Conservation (phyloP, 352 stramenopile genomes). For the Phytophthora gonapodyides region DNA sequence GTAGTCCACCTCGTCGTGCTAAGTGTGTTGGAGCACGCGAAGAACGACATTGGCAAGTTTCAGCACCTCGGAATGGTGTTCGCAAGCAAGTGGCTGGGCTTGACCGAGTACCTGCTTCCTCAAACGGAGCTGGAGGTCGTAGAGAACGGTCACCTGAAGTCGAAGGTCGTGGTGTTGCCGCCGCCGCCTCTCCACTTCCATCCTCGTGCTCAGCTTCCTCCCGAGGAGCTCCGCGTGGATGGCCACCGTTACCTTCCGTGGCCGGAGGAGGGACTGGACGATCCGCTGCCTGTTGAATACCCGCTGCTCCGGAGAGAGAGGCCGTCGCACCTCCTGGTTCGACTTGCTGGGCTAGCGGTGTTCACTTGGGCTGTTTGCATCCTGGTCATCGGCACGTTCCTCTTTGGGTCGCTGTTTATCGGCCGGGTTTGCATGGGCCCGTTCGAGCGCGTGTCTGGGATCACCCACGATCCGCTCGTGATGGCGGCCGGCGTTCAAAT, state of each 20-base stretch:
- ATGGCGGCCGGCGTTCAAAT: slow-evolving; percentile 78
- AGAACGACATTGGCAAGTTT: slow-evolving; percentile 83
- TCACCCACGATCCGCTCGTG: slow-evolving; percentile 76
- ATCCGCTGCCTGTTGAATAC: slow-evolving; percentile 72
- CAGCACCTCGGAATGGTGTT: slow-evolving; percentile 70
- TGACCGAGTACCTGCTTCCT: slow-evolving; percentile 75
- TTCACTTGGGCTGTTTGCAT: slow-evolving; percentile 71
- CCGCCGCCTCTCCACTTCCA: slow-evolving; percentile 85
- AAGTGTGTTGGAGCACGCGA: slow-evolving; percentile 92
- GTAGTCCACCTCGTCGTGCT: slow-evolving; percentile 96
- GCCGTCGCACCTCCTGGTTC: slow-evolving; percentile 58
- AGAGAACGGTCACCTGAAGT: slow-evolving; percentile 38
- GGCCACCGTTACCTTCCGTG: slow-evolving; percentile 82
- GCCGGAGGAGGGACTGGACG: slow-evolving; percentile 82
- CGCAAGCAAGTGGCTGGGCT: slow-evolving; percentile 61
- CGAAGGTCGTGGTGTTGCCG: slow-evolving; percentile 50
- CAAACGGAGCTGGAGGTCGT: slow-evolving; percentile 48
- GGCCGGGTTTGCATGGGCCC: slow-evolving; percentile 69
- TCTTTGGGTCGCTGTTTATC: slow-evolving; percentile 76
- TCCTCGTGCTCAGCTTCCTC: slow-evolving; percentile 64
- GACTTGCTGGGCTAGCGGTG: slow-evolving; percentile 55
- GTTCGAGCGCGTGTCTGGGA: slow-evolving; percentile 70
- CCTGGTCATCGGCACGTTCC: slow-evolving; percentile 52
- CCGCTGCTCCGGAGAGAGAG: slow-evolving; percentile 58
- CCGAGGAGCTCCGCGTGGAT: slow-evolving; percentile 71